These are phyloP conservation scores for Exophiala calicioides DNA, from an alignment of 2,329 filamentous ascomycete genomes.

Conservation along the genomic window DNA sequence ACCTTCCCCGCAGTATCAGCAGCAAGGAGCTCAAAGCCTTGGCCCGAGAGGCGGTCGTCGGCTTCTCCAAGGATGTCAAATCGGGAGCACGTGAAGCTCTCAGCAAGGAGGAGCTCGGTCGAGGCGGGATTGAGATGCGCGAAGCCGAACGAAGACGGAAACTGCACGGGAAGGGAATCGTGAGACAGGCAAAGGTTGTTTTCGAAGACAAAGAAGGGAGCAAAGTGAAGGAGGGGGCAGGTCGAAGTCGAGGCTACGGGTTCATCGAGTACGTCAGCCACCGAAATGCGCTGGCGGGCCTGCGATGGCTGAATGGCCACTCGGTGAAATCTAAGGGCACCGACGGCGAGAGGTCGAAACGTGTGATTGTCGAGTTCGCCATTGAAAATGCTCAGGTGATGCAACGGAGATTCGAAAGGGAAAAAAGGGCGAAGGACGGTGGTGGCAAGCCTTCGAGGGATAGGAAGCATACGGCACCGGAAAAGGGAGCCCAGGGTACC, in stretches of 20 bases:
- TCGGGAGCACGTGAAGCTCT: slow-evolving; percentile 71
- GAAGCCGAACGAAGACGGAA: slow-evolving; percentile 79
- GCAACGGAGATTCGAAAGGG: slow-evolving; percentile 68
- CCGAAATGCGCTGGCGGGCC: slow-evolving; percentile 88
- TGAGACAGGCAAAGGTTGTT: slow-evolving; percentile 91
- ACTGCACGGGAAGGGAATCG: slow-evolving; percentile 79
- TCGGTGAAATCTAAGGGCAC: slow-evolving; percentile 47
- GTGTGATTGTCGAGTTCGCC: slow-evolving; percentile 92
- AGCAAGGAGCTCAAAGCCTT: slow-evolving; percentile 90
- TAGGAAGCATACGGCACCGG: slow-evolving; percentile 52
- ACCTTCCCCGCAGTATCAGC: slow-evolving; percentile 78
- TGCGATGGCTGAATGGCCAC: slow-evolving; percentile 89
- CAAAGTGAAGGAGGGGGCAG: slow-evolving; percentile 79
- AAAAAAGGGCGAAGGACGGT: slow-evolving; percentile 40
- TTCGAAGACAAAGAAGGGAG: slow-evolving; percentile 79
- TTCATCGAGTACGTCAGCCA: slow-evolving; percentile 97
- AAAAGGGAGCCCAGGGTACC: slow-evolving; percentile 34
- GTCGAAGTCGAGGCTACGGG: slow-evolving; percentile 87
- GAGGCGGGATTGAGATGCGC: slow-evolving; percentile 77
- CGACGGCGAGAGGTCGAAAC: slow-evolving; percentile 71
- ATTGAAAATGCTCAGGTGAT: slow-evolving; percentile 98
- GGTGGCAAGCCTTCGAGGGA: slow-evolving; percentile 21
- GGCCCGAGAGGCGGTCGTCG: slow-evolving; percentile 87
- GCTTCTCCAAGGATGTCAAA: slow-evolving; percentile 89
- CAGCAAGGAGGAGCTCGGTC: slow-evolving; percentile 82